phyloP scores from a whole-genome alignment of 2,329 filamentous ascomycete genomes.

The Gyromitra esculenta region DNA sequence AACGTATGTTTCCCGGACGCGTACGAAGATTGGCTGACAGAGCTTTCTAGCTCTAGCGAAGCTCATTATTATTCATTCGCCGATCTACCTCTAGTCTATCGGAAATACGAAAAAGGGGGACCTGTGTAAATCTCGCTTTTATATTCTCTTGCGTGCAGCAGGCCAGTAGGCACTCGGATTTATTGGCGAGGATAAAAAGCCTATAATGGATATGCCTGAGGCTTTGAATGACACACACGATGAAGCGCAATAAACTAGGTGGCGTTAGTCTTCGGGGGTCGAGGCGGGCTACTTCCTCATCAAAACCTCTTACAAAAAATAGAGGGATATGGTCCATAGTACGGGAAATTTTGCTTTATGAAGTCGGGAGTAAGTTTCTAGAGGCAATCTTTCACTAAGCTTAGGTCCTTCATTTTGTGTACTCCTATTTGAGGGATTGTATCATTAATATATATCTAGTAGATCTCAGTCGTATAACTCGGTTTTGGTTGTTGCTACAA shows the following conservation, averaged over 20 bases:
- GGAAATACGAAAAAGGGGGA: constrained; percentile 10
- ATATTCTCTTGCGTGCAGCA: background rate
- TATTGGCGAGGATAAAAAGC: background rate
- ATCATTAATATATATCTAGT: background rate
- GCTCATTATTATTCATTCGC: constrained; percentile 1
- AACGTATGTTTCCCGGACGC: background rate
- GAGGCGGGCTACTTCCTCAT: constrained; percentile 11
- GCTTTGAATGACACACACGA: background rate
- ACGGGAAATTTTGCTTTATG: background rate
- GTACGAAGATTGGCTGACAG: background rate
- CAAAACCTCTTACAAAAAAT: constrained; percentile 9
- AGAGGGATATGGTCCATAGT: background rate
- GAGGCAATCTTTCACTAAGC: constrained; percentile 1
- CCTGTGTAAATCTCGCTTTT: background rate
- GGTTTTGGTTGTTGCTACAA: background rate
- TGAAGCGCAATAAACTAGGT: background rate
- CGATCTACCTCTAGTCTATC: constrained; percentile 3
- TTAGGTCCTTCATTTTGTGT: constrained; percentile 9
- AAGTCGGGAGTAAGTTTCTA: background rate
- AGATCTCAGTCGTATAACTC: background rate
- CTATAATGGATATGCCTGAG: background rate
- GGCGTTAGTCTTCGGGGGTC: background rate
- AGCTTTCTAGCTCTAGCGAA: background rate
- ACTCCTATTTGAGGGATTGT: background rate
- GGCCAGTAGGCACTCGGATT: background rate